Conservation (phyloP, 1,139 yeast genomes). For the Zygosaccharomyces sapae region DNA sequence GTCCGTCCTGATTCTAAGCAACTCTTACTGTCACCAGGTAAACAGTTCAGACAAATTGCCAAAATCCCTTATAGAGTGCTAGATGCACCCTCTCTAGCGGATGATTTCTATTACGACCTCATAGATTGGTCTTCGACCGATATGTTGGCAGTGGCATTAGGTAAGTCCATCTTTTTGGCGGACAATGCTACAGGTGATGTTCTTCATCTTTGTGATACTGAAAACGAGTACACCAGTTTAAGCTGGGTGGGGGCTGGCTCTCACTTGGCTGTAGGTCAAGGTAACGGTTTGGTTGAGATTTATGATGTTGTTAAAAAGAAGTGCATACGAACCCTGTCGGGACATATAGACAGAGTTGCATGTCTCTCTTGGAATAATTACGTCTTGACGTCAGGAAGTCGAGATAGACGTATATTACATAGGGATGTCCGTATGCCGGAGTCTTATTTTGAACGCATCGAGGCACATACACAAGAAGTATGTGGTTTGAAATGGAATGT, state of each 20-base stretch:
- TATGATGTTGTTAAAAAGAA: constrained; percentile 91
- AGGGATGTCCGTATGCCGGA: constrained; percentile 88
- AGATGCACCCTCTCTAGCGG: constrained; percentile 94
- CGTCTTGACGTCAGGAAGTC: constrained; percentile 77
- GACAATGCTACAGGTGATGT: constrained; percentile 85
- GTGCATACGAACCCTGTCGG: constrained; percentile 86
- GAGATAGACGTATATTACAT: constrained; percentile 80
- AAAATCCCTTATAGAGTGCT: constrained; percentile 89
- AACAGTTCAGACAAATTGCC: constrained; percentile 69
- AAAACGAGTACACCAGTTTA: constrained; percentile 51
- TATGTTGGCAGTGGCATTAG: constrained; percentile 83
- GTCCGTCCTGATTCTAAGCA: constrained; percentile 86
- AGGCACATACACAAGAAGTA: constrained; percentile 85
- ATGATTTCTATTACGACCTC: constrained; percentile 85
- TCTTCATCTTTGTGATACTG: constrained; percentile 57
- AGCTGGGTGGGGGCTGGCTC: constrained; percentile 95
- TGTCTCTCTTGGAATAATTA: constrained; percentile 95
- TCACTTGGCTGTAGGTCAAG: constrained; percentile 89
- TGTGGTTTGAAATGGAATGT: constrained; percentile 95
- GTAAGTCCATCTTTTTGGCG: constrained; percentile 85
- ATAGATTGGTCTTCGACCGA: constrained; percentile 97
- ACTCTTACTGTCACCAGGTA: constrained; percentile 73
- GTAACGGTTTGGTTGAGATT: constrained; percentile 81
- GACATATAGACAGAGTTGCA: constrained; percentile 81
- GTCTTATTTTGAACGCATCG: constrained; percentile 69